Evolutionary conservation across 805 yeast genomes (phyloP), one percentile per base, ranked within the genome.

Genomic region (Lachancea waltii): DNA sequence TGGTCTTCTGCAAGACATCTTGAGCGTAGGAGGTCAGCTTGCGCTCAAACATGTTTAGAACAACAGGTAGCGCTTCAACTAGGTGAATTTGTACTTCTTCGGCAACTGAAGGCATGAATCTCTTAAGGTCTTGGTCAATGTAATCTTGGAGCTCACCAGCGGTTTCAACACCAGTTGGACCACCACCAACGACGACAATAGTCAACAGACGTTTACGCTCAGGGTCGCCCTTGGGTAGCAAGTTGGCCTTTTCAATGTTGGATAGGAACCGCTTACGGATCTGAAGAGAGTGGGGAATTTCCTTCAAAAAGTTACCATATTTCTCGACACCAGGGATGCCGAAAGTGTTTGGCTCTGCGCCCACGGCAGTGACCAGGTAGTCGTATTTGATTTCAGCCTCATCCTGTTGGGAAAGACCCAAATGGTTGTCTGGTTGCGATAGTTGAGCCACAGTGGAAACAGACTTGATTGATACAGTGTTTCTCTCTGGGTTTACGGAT

Each of bases 81-180:
- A 89, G 72, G 45, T 87, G 77, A 46, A 89, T 92, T 58, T 79
- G 77, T 62, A 87, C 79, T 66, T 89, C 96, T 48, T 72, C 72
- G 47, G 86, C 84, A 52, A 89, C 76, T 54, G 81, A 83, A 35
- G 97, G 96, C 68, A 85, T 79, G 77, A 86, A 84, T 64, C 81
- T 83, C 60, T 72, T 72, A 63, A 89, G 70, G 64, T 89, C 97
- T 65, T 87, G 94, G 61, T 82, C 86, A 45, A 87, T 85, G 67
- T 85, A 89, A 65, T 89, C 97, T 67, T 86, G 95, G 55, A 89
- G 68, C 65, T 89, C 97, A 62, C 95, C 97, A 44, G 97, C 95
- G 49, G 87, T 82, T 68, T 87, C 97, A 42, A 87, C 96, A 70
- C 97, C 97, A 30, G 97, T 87, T 58, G 97, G 97, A 49, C 97